Base-by-base conservation (phyloP, 805 yeast species). In the Lipomyces sp. region DNA sequence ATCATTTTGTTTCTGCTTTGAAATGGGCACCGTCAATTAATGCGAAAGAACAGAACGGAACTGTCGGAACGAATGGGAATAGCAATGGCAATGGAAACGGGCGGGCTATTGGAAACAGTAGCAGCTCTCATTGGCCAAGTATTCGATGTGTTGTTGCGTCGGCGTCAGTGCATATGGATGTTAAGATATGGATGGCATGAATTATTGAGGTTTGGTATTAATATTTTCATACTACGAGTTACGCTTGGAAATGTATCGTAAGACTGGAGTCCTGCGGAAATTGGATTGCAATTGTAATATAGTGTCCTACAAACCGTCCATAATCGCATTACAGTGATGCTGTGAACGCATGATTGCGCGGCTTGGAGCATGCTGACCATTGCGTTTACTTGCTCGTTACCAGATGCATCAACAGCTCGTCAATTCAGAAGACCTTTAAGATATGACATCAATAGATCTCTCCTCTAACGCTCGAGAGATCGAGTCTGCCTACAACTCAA, bases 1-100 rank as follows among this genome's bases (percentile, higher is more conserved):
- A 85, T n/a, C 92, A 90, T 34, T 93, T 92, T 77, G 84, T 92
- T 2, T 90, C 86, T 70, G 81, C 85, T 58, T 78, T 92, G 39
- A 66, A 73, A 42, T 67, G 79, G 77, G 76, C 72, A 35, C 80
- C 73, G 69, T 73, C 63, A 63, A 73, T 34, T 45, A 66, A 55
- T 72, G 73, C 70, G 70, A 74, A 60, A 11, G 54, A 13, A 11
- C 34, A 32, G 69, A 73, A 64, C 62, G 72, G 57, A 72, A 69
- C 62, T 62, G 72, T 59, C 63, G 72, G 64, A 64, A 73, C 71
- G 42, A 42, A 24, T 4, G n/a, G 58, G 45, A 56, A 59, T 8
- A 60, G 63, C 32, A 42, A 24, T 4, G n/a, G 58, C 39, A 54
- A 59, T 8, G 60, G 63, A 33, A 42, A 24, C 11, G 33, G 61